These are phyloP conservation scores for Meyerozyma carpophila DNA, from an alignment of 1,139 yeast genomes.

Conservation along the genomic window DNA sequence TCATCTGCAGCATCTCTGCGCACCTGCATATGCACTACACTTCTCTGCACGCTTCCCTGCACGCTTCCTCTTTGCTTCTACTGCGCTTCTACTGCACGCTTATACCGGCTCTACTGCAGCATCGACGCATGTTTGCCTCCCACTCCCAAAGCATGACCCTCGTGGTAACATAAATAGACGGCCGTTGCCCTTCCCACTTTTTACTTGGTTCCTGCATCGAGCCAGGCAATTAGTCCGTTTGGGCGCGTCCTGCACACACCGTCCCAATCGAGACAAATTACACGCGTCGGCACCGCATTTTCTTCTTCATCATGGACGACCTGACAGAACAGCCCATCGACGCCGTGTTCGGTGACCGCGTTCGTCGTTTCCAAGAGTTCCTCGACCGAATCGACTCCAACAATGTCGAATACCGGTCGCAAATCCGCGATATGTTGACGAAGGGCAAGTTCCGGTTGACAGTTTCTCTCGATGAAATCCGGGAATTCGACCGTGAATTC, in stretches of 20 bases:
- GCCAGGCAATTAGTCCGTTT: conserved; percentile 17
- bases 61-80: too few relatives aligned
- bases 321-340: conserved; percentile 32
- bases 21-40: too few relatives aligned
- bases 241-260: conserved; percentile 30
- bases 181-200: too few relatives aligned
- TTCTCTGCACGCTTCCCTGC: too few relatives aligned
- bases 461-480: conserved; percentile 78
- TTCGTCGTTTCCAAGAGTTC: conserved; percentile 84
- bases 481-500: conserved; percentile 75
- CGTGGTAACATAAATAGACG: too few relatives aligned
- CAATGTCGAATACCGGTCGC: conserved; percentile 58
- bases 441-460: conserved; percentile 62
- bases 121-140: too few relatives aligned
- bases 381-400: conserved; percentile 51
- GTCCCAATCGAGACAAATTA: conserved; percentile 10
- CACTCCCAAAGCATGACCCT: too few relatives aligned
- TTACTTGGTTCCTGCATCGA: too few relatives aligned
- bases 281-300: conserved; percentile 1
- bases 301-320: conserved; percentile 2
- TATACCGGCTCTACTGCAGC: too few relatives aligned
- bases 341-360: conserved; percentile 69
- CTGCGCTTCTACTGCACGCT: too few relatives aligned
- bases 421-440: conserved; percentile 66
- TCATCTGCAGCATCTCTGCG: too few relatives aligned